Conservation (phyloP, 2,329 filamentous ascomycete genomes). For the Fusarium sp. region DNA sequence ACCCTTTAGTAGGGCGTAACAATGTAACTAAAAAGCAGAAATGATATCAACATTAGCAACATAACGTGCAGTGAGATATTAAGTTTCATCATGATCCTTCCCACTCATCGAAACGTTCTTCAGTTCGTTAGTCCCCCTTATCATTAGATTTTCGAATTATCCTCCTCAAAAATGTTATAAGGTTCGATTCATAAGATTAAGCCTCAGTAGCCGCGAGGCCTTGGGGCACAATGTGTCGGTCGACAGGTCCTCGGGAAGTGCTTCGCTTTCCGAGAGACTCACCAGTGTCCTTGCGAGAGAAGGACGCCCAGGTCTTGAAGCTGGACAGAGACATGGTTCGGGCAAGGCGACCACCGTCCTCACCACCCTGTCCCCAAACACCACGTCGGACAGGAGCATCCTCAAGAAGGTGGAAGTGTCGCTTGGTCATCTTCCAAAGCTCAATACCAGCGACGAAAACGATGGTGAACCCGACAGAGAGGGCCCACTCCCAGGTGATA, state of each 20-base stretch:
- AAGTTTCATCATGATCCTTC: slow-evolving; percentile 16
- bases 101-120: slow-evolving; percentile 10
- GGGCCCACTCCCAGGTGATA: slow-evolving; percentile 83
- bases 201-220: slow-evolving; percentile 48
- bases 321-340: slow-evolving; percentile 68
- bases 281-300: slow-evolving; percentile 60
- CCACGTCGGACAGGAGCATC: slow-evolving; percentile 66
- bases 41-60: slow-evolving; percentile 35
- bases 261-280: slow-evolving; percentile 54
- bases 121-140: slow-evolving; percentile 7
- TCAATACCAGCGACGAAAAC: slow-evolving; percentile 79
- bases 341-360: slow-evolving; percentile 62
- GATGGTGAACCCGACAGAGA: slow-evolving; percentile 74
- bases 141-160: slow-evolving; percentile 10
- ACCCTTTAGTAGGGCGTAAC: slow-evolving; percentile 29
- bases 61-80: slow-evolving; percentile 9
- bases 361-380: slow-evolving; percentile 67
- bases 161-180: slow-evolving; percentile 5
- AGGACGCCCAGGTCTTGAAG: slow-evolving; percentile 64
- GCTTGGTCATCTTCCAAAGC: slow-evolving; percentile 80
- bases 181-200: slow-evolving; percentile 28
- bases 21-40: slow-evolving; percentile 37
- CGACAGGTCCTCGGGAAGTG: slow-evolving; percentile 41
- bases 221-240: slow-evolving; percentile 47
- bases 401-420: slow-evolving; percentile 67